Evolutionary conservation across 164 flowering plant genomes (phyloP).

Genomic region (Berberis thunbergii): DNA sequence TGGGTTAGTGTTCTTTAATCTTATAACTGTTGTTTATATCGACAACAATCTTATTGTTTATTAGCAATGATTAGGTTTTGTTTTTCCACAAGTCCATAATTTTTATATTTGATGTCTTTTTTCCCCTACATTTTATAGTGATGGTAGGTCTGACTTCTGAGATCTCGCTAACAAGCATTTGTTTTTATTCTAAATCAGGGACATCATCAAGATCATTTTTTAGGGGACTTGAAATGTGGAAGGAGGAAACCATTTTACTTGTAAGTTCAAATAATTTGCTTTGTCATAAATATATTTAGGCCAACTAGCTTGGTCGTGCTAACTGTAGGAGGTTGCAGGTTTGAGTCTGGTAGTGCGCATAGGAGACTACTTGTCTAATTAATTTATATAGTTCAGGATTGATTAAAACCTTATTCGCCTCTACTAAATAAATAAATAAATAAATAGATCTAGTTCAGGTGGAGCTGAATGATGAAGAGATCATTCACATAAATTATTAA

Average conservation of each 20-base stretch:
- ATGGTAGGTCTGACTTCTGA: not conserved
- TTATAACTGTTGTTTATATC: no score
- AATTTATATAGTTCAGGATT: no score
- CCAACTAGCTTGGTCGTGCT: not conserved
- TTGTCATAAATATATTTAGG: not conserved
- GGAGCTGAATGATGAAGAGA: no score
- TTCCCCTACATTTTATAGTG: not conserved
- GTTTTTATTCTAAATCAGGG: constrained; percentile 28
- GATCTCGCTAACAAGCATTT: not conserved
- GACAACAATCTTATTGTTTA: no score
- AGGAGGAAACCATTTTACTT: constrained; percentile 57
- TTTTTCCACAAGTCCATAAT: no score
- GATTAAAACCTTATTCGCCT: no score
- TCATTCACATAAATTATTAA: no score
- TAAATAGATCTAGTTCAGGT: no score
- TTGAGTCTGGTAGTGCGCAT: no score
- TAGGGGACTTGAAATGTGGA: constrained; percentile 90
- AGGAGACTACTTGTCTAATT: no score
- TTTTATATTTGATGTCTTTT: not conserved
- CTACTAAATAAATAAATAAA: no score
- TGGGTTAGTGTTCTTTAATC: constrained; percentile 29
- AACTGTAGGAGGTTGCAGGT: not conserved
- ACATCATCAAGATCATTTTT: constrained; percentile 83
- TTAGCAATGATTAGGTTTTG: no score
- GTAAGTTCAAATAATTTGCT: constrained; percentile 3